Evolutionary conservation across 2,329 filamentous ascomycete species (phyloP).

Genomic region (Curvularia sp.): DNA sequence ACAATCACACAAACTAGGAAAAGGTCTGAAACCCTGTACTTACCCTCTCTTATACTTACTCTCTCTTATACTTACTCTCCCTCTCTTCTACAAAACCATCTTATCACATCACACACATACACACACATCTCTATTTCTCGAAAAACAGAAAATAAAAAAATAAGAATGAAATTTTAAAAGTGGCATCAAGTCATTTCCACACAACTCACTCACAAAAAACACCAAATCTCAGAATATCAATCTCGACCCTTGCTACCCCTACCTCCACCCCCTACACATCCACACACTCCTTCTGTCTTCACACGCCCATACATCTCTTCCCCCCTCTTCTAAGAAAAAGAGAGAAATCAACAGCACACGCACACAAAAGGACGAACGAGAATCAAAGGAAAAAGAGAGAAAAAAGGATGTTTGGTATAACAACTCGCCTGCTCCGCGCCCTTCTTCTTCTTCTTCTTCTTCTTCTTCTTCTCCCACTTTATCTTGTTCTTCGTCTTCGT

Average conservation of each 20-base stretch:
- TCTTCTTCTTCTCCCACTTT: background rate
- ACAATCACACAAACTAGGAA: background rate
- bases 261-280: too few relatives aligned
- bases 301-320: background rate
- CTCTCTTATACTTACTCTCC: too few relatives aligned
- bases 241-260: background rate
- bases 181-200: conserved; percentile 4
- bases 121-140: background rate
- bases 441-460: background rate
- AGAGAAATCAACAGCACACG: background rate
- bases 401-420: background rate
- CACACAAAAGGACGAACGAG: background rate
- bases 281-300: background rate
- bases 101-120: background rate
- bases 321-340: background rate
- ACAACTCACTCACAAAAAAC: background rate
- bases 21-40: background rate
- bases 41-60: too few relatives aligned
- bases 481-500: background rate
- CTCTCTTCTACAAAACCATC: background rate
- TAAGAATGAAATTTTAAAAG: background rate
- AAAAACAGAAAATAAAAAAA: too few relatives aligned
- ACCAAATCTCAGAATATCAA: too few relatives aligned
- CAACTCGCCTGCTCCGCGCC: background rate
- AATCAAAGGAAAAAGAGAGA: background rate